A percentile compares a stretch with the other conserved stretches of the same genome.
Conservation (phyloP, 139 green algal genomes). For the Chlorella sp. region DNA sequence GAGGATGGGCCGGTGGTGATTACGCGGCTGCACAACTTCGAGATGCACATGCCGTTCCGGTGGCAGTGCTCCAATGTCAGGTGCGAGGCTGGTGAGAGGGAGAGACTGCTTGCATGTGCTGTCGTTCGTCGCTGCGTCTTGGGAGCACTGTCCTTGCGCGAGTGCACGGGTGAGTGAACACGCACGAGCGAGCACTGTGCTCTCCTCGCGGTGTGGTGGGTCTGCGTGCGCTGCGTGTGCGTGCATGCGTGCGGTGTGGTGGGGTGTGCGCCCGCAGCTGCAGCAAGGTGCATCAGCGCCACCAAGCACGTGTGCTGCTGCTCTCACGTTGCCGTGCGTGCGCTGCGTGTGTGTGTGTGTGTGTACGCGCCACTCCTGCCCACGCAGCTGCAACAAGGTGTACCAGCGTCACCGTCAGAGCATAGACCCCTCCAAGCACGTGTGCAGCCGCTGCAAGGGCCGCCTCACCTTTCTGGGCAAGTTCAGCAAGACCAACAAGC, state of each 20-base stretch:
- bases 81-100: background rate
- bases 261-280: no score
- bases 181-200: no score
- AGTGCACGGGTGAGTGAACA: no score
- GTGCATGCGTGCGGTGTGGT: no score
- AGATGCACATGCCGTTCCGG: constrained; percentile 31
- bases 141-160: no score
- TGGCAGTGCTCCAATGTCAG: constrained; percentile 41
- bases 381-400: constrained; percentile 36
- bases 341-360: no score
- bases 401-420: constrained; percentile 37
- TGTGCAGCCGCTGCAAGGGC: constrained; percentile 39
- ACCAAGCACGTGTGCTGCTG: no score
- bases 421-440: constrained; percentile 35
- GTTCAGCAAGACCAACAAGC: constrained; percentile 24
- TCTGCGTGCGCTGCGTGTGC: no score
- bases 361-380: no score
- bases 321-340: no score
- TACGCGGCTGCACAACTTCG: constrained; percentile 47
- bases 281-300: no score
- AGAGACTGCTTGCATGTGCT: background rate
- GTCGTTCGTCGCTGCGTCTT: background rate
- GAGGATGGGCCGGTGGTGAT: constrained; percentile 27
- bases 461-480: constrained; percentile 38
- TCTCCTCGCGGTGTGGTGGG: no score